Base-by-base conservation (phyloP, 257 asterid species). In the Solanum piurae region DNA sequence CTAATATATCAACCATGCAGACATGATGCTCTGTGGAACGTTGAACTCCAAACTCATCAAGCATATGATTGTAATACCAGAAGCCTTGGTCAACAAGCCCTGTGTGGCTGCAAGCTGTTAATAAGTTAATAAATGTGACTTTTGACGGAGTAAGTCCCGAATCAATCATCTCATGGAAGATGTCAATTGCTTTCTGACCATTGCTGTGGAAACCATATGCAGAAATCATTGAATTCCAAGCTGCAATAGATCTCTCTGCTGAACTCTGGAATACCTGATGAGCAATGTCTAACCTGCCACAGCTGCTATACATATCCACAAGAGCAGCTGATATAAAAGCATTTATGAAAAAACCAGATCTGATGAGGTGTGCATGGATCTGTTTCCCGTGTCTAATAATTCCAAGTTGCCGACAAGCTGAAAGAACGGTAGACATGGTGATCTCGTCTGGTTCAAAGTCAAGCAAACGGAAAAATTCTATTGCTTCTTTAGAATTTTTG, bases 211-310 rank as follows among this genome's bases (percentile, higher is more conserved):
- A 93, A 36, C 95, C 98, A 33, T 94, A 93, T 9, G 95, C 95
- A 6, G 95, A 90, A 88, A 94, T 93, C 87, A 94, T 84, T 7
- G 96, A 92, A 89, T 94, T 94, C 95, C 96, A 94, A 1, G 96
- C 91, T 42, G 92, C 60, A 58, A 91, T 89, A 5, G 96, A 91
- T 68, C 90, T 94, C 75, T 88, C 88, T 1, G 87, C 89, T 9
- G 93, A 88, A 88, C 62, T 79, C 25, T 13, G 85, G 38, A 93
- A 93, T 44, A 94, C 94, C 38, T n/a, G 75, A 79, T 84, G 92
- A 44, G 96, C 94, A 27, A 85, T 87, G 44, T 93, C 95, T 79
- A 94, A 83, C 86, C 94, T 88, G 87, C 96, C 98, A 80, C 95
- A 92, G 21, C 91, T 91, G 93, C 98, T 94, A 89, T 94, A 94